A percentile compares a stretch with the other conserved stretches of the same genome.
Conservation (phyloP, 495 filamentous ascomycete genomes). For the Baudoinia panamericana region DNA sequence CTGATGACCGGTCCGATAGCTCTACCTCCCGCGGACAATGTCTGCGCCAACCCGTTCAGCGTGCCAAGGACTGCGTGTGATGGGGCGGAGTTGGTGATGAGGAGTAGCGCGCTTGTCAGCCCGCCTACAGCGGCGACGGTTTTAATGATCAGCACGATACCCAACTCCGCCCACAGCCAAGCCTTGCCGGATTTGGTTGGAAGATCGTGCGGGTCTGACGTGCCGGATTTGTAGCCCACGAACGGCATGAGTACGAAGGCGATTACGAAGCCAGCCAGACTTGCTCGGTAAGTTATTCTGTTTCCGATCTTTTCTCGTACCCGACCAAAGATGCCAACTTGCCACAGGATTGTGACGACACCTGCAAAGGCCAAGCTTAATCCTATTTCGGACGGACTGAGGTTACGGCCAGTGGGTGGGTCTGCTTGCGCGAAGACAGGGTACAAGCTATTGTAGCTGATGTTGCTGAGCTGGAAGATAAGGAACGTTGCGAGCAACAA, state of each 20-base stretch:
- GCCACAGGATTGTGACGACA: conserved; percentile 72
- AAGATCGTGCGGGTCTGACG: conserved; percentile 28
- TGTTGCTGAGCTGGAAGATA: conserved; percentile 79
- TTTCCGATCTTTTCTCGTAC: conserved; percentile 76
- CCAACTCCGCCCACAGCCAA: conserved; percentile 64
- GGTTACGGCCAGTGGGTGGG: conserved; percentile 59
- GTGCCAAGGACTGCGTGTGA: conserved; percentile 77
- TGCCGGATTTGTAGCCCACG: conserved; percentile 59
- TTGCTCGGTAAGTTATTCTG: conserved; percentile 62
- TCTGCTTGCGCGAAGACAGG: conserved; percentile 72
- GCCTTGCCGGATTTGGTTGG: conserved; percentile 40
- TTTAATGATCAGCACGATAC: conserved; percentile 68
- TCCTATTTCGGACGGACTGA: conserved; percentile 71
- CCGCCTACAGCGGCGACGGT: conserved; percentile 80
- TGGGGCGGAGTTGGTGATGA: conserved; percentile 87
- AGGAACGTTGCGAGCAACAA: conserved; percentile 69
- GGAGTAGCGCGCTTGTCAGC: conserved; percentile 71
- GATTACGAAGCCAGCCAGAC: conserved; percentile 68
- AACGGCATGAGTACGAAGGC: conserved; percentile 82
- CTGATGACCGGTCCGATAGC: conserved; percentile 81
- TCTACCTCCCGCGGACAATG: conserved; percentile 78
- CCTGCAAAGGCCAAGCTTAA: conserved; percentile 77
- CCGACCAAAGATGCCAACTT: conserved; percentile 67
- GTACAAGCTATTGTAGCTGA: conserved; percentile 81
- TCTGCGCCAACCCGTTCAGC: conserved; percentile 88